Evolutionary conservation across 495 filamentous ascomycete species (phyloP).

Genomic region (Darksidea phi): DNA sequence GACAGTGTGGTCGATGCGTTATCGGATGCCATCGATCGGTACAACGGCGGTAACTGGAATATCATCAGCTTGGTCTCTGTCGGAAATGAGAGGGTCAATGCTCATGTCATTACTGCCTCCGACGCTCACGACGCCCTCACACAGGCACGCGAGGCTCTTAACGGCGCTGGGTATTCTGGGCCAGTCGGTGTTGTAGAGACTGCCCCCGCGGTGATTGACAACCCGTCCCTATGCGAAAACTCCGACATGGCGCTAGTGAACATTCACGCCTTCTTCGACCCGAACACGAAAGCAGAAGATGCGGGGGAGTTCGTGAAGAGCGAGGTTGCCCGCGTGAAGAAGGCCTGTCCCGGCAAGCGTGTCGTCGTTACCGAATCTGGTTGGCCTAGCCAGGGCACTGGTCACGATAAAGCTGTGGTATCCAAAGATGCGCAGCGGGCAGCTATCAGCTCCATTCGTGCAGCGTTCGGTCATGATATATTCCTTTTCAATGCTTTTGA

Average conservation of each 20-base stretch:
- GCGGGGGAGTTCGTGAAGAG: constrained; percentile 64
- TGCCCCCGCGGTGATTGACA: constrained; percentile 60
- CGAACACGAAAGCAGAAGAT: constrained; percentile 51
- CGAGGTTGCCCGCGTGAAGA: constrained; percentile 54
- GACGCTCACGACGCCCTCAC: constrained; percentile 57
- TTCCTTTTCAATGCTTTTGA: constrained; percentile 76
- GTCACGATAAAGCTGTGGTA: constrained; percentile 66
- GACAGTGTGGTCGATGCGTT: constrained; percentile 46
- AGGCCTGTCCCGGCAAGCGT: constrained; percentile 55
- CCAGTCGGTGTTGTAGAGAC: constrained; percentile 80
- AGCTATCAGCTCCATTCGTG: constrained; percentile 64
- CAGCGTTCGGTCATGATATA: constrained; percentile 53
- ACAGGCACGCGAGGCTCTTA: constrained; percentile 56
- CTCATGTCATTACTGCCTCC: constrained; percentile 48
- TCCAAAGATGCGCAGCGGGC: constrained; percentile 58
- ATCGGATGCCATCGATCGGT: constrained; percentile 49
- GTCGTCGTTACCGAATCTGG: constrained; percentile 73
- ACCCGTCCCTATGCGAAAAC: constrained; percentile 68
- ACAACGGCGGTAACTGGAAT: constrained; percentile 59
- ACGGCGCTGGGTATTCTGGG: constrained; percentile 64
- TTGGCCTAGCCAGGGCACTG: constrained; percentile 69
- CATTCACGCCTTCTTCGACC: constrained; percentile 81
- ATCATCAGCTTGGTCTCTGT: constrained; percentile 68
- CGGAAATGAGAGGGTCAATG: constrained; percentile 80
- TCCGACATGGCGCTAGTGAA: constrained; percentile 82